Evolutionary conservation across 1,284 basidiomycete species (phyloP), one percentile per base, ranked within the genome.

Genomic region (Cutaneotrichosporon cutaneum): DNA sequence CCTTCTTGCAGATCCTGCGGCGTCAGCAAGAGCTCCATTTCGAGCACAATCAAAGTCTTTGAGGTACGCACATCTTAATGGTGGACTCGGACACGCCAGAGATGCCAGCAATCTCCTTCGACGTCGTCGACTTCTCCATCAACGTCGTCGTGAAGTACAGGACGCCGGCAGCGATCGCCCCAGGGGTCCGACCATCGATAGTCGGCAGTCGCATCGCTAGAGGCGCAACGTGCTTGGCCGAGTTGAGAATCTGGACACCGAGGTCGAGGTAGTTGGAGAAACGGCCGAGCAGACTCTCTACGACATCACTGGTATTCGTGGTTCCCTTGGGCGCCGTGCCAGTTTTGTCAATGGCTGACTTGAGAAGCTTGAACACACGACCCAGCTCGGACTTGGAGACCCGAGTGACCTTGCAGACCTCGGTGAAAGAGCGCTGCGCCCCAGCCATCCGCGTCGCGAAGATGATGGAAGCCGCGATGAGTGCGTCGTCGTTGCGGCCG

Each of bases 381-480:
- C 92, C 95, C 3, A 71, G 58, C 58, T 90, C 86, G 83, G 97
- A 96, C 83, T 99, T 98, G 72, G 89, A 88, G 62, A 98, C 94
- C 70, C 90, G 88, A 7, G 93, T 94, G 62, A 96, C 82, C 70
- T 92, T 90, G 80, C 92, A 93, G 54, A 99, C 94, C 81, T 99
- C 96, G 70, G 90, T 87, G 82, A 99, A 98, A 59, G 94, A 95
- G 66, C 96, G 86, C 0, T 91, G 91, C 11, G 96, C 94, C 70
- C 92, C 89, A 16, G 90, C 92, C 78, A 94, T 91, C 62, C 95
- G 87, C 79, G 94, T 97, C 0, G 95, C 96, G 69, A 97, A 94
- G 77, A 98, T 97, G 77, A 99, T 96, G 80, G 94, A 97, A 1
- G 95, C 94, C 11, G 94, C 95, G 69, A 97, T 94, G 73, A 96